Percentiles rank a stretch among this genome's conserved stretches.
phyloP scores from a whole-genome alignment of 768 basidiomycete species.

The Boletus rubescentipes region DNA sequence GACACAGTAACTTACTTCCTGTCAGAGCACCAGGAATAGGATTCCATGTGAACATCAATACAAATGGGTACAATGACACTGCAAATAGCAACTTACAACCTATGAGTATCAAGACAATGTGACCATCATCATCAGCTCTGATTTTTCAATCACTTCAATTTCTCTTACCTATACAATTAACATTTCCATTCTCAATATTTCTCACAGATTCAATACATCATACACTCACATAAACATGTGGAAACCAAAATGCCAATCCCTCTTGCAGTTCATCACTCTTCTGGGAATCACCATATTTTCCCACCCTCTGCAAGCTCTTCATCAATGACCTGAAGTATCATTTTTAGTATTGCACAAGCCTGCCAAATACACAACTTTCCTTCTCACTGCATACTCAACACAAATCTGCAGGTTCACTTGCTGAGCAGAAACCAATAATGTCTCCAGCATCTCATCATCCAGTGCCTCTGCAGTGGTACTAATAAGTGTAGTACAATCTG shows the following conservation, averaged over 20 bases:
- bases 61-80: no score
- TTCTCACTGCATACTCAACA: not conserved
- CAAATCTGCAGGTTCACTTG: not conserved
- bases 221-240: not conserved
- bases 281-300: no score
- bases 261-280: no score
- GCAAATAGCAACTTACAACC: no score
- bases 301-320: not conserved
- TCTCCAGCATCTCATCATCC: slow-evolving; percentile 1
- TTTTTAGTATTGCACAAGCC: not conserved
- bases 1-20: not conserved
- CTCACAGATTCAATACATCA: not conserved
- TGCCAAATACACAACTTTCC: not conserved
- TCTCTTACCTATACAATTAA: not conserved
- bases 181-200: not conserved
- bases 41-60: no score
- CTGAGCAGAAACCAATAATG: not conserved
- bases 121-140: no score
- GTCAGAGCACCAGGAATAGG: no score
- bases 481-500: not conserved
- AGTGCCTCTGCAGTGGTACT: not conserved
- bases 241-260: not conserved
- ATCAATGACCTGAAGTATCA: not conserved
- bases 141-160: not conserved
- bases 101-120: no score